Conservation (phyloP, 164 flowering plant genomes). For the Houttuynia cordata region DNA sequence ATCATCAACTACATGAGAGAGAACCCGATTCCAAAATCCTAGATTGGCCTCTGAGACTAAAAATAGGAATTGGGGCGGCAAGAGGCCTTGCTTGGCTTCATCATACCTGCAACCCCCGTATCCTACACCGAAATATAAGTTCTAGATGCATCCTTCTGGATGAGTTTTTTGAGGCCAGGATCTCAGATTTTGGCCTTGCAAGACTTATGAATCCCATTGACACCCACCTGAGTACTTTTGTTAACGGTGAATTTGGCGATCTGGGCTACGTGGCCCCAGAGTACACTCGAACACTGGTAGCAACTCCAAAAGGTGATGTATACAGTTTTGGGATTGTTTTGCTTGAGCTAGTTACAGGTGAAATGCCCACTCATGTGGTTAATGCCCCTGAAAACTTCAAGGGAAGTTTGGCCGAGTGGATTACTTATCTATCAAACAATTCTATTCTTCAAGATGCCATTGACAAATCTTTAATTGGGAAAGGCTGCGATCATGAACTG, state of each 20-base stretch:
- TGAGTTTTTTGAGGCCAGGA: slow-evolving; percentile 13
- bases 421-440: slow-evolving; percentile 8
- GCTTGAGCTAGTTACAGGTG: slow-evolving; percentile 17
- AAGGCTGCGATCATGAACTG: slow-evolving; percentile 12
- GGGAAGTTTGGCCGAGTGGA: slow-evolving; percentile 14
- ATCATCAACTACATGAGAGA: slow-evolving; percentile 14
- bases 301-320: slow-evolving; percentile 20
- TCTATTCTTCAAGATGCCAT: slow-evolving; percentile 11
- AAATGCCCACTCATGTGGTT: slow-evolving; percentile 10
- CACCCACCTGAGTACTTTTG: slow-evolving; percentile 12
- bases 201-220: slow-evolving; percentile 15
- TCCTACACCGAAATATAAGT: slow-evolving; percentile 16
- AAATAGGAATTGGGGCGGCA: slow-evolving; percentile 12
- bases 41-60: slow-evolving; percentile 16
- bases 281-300: slow-evolving; percentile 12
- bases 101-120: slow-evolving; percentile 13
- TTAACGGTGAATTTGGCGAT: slow-evolving; percentile 16
- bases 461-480: slow-evolving; percentile 13
- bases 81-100: slow-evolving; percentile 22
- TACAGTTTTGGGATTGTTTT: slow-evolving; percentile 17
- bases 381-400: slow-evolving; percentile 15
- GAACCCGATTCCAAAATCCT: slow-evolving; percentile 2
- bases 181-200: slow-evolving; percentile 18
- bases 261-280: slow-evolving; percentile 21
- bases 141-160: slow-evolving; percentile 17